Evolutionary conservation across 148 eudicot species (phyloP).

Genomic region (Euryodendron excelsum): DNA sequence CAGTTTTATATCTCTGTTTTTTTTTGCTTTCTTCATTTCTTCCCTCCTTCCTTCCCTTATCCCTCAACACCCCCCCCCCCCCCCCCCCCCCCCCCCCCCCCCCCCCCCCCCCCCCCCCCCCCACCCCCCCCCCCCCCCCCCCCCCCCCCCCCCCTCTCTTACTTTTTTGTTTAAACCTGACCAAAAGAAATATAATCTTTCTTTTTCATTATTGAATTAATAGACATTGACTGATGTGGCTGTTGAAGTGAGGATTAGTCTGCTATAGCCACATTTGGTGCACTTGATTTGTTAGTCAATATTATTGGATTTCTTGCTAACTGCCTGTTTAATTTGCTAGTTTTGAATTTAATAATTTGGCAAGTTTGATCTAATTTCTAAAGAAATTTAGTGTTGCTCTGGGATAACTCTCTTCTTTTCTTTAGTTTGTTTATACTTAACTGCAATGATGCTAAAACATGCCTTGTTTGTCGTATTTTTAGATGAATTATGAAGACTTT

Average conservation of each 20-base stretch:
- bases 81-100: too few species aligned
- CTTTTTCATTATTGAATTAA: too few species aligned
- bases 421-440: not conserved
- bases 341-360: slow-evolving; percentile 1
- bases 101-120: too few species aligned
- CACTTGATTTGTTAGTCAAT: not conserved
- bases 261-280: not conserved
- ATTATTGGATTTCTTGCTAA: not conserved
- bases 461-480: slow-evolving; percentile 18
- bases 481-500: slow-evolving; percentile 99
- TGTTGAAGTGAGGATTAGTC: not conserved
- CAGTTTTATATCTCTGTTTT: too few species aligned
- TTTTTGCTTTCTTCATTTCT: too few species aligned
- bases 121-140: too few species aligned
- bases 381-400: not conserved
- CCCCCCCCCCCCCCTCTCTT: too few species aligned
- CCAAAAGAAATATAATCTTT: too few species aligned
- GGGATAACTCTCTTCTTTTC: not conserved
- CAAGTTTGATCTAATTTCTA: not conserved
- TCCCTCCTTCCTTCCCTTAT: too few species aligned
- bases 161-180: too few species aligned
- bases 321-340: not conserved
- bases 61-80: too few species aligned
- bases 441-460: slow-evolving; percentile 13
- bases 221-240: too few species aligned